phyloP scores from a whole-genome alignment of 495 filamentous ascomycete species.

The Amorphotheca resinae region DNA sequence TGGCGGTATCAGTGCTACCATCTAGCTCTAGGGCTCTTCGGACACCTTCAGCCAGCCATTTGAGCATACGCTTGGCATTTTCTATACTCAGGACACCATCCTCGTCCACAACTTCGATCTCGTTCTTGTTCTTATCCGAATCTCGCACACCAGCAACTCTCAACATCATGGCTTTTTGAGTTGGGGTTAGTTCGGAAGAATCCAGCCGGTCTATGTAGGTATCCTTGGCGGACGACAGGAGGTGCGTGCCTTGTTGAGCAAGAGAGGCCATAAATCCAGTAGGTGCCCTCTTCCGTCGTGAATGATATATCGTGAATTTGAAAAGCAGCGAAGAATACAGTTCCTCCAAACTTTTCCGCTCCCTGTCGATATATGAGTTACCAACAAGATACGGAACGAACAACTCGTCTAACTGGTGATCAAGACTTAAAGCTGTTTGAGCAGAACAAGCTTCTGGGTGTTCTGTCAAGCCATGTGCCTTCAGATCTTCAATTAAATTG shows the following conservation, averaged over 20 bases:
- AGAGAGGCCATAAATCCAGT: slow-evolving; percentile 83
- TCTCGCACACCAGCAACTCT: slow-evolving; percentile 59
- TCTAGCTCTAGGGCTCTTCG: slow-evolving; percentile 84
- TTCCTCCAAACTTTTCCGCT: slow-evolving; percentile 81
- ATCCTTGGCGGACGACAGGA: slow-evolving; percentile 68
- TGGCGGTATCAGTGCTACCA: slow-evolving; percentile 76
- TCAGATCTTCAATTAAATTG: slow-evolving; percentile 79
- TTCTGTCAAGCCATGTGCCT: slow-evolving; percentile 87
- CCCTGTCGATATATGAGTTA: slow-evolving; percentile 89
- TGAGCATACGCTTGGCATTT: slow-evolving; percentile 92
- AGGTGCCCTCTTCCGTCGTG: slow-evolving; percentile 66
- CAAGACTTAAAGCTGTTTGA: slow-evolving; percentile 71
- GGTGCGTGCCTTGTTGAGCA: slow-evolving; percentile 72
- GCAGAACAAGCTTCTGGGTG: slow-evolving; percentile 84
- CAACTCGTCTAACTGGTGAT: slow-evolving; percentile 92
- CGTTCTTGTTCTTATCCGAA: slow-evolving; percentile 41
- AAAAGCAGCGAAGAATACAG: slow-evolving; percentile 86
- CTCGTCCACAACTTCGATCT: slow-evolving; percentile 80
- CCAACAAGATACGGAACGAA: slow-evolving; percentile 94
- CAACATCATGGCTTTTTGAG: slow-evolving; percentile 76
- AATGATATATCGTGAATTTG: slow-evolving; percentile 90
- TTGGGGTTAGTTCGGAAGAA: slow-evolving; percentile 68
- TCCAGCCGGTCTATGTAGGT: slow-evolving; percentile 77
- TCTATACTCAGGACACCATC: slow-evolving; percentile 73
- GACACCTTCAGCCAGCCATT: slow-evolving; percentile 93